Conservation (phyloP, 768 basidiomycete genomes). For the Pisolithus orientalis region DNA sequence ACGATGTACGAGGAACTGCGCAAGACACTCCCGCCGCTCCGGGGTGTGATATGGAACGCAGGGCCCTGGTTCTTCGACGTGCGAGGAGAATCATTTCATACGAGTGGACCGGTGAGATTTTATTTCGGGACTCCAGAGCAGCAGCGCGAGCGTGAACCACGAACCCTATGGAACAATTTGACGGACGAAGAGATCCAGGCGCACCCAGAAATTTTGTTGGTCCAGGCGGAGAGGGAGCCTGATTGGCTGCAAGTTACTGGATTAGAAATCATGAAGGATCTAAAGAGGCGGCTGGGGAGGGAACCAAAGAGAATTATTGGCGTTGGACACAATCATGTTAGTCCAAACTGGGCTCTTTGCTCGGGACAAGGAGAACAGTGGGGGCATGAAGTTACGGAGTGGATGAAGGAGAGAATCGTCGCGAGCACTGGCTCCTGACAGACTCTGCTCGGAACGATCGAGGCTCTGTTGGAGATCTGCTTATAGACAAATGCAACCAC, state of each 20-base stretch:
- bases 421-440: neutral
- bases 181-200: conserved; percentile 27
- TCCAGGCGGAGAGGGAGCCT: conserved; percentile 52
- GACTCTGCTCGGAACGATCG: neutral
- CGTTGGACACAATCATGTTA: conserved; percentile 59
- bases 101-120: conserved; percentile 17
- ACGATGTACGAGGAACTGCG: conserved; percentile 35
- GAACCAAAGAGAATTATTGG: conserved; percentile 33
- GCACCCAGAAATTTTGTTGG: conserved; percentile 43
- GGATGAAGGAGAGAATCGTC: conserved; percentile 23
- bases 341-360: conserved; percentile 41
- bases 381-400: conserved; percentile 41
- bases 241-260: conserved; percentile 33
- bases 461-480: no score
- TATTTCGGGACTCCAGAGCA: conserved; percentile 35
- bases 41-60: conserved; percentile 40
- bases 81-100: conserved; percentile 20
- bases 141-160: conserved; percentile 36
- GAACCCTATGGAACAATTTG: conserved; percentile 34
- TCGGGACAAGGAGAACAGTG: conserved; percentile 59
- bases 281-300: conserved; percentile 32
- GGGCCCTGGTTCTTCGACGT: conserved; percentile 37
- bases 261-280: conserved; percentile 32
- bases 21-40: conserved; percentile 27
- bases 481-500: no score